phyloP scores from a whole-genome alignment of 768 basidiomycete species.

The Sarcodon aspratus region DNA sequence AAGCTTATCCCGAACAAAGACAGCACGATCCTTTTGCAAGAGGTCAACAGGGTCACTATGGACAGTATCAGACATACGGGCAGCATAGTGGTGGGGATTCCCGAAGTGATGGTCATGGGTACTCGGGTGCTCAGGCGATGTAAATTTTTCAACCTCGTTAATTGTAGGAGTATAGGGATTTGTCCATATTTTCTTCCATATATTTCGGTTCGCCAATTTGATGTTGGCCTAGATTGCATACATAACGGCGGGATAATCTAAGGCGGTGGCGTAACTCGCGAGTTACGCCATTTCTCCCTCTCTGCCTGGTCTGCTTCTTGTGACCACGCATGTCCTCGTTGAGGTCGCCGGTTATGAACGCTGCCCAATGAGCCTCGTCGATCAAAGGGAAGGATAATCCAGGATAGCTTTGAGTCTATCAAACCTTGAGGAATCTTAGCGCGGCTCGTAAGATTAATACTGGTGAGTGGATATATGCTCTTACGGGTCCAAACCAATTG shows the following conservation, averaged over 20 bases:
- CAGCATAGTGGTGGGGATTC: neutral
- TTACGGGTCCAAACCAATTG: conserved; percentile 61
- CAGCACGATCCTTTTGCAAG: neutral
- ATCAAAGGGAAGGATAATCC: conserved; percentile 17
- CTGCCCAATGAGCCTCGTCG: conserved; percentile 15
- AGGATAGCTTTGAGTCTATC: conserved; percentile 16
- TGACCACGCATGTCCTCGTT: conserved; percentile 15
- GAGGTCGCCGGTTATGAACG: conserved; percentile 4
- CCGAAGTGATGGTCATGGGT: neutral
- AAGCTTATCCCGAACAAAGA: neutral
- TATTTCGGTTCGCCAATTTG: too few species aligned
- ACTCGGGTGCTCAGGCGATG: too few species aligned
- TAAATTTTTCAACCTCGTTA: too few species aligned
- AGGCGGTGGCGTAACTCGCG: conserved; percentile 20
- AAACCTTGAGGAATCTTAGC: conserved; percentile 16
- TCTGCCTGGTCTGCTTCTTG: conserved; percentile 26
- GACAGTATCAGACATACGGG: neutral
- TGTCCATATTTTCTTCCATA: too few species aligned
- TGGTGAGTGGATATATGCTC: conserved; percentile 9
- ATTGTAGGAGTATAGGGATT: too few species aligned
- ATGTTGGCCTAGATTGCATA: too few species aligned
- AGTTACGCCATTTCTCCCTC: conserved; percentile 24
- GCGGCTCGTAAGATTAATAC: neutral
- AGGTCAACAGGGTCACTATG: neutral
- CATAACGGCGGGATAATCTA: too few species aligned